phyloP scores from a whole-genome alignment of 225 moss, liverwort and hornwort species.

The Marchantia polymorpha region DNA sequence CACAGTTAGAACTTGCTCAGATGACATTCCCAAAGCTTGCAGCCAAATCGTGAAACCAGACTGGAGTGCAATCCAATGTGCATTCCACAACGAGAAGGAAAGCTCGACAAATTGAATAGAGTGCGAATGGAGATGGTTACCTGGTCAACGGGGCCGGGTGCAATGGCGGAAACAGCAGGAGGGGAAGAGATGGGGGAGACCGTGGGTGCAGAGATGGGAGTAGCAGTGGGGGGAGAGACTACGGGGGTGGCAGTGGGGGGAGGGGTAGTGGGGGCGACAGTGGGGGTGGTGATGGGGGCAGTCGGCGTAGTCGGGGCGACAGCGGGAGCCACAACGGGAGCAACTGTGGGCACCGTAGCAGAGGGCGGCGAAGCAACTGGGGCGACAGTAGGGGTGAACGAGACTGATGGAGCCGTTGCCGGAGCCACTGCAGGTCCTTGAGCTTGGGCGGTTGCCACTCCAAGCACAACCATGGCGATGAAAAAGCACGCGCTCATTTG shows the following conservation, averaged over 20 bases:
- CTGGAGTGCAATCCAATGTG: no score
- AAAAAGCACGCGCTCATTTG: slow-evolving; percentile 14
- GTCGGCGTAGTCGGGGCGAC: not conserved
- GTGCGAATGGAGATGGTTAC: not conserved
- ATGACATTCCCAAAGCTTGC: not conserved
- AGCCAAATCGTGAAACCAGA: not conserved
- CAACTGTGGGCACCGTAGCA: slow-evolving; percentile 10
- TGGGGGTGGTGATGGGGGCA: not conserved
- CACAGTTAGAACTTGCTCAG: not conserved
- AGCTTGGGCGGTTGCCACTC: slow-evolving; percentile 4
- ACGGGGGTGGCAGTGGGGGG: not conserved
- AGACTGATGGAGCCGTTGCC: not conserved
- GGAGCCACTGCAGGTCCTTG: slow-evolving; percentile 18
- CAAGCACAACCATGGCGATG: slow-evolving; percentile 22
- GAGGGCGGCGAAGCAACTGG: not conserved
- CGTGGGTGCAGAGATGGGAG: not conserved
- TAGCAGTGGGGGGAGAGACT: slow-evolving; percentile 1
- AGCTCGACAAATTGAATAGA: not conserved
- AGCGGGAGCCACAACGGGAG: slow-evolving; percentile 10
- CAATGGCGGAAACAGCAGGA: not conserved
- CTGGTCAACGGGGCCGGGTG: not conserved
- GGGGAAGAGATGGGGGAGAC: not conserved
- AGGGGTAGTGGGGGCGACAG: not conserved
- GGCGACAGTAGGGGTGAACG: not conserved
- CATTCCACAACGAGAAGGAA: not conserved